A percentile compares a stretch with the other conserved stretches of the same genome.
phyloP scores from a whole-genome alignment of 2,329 filamentous ascomycete species.

The Fusarium xyrophilum region DNA sequence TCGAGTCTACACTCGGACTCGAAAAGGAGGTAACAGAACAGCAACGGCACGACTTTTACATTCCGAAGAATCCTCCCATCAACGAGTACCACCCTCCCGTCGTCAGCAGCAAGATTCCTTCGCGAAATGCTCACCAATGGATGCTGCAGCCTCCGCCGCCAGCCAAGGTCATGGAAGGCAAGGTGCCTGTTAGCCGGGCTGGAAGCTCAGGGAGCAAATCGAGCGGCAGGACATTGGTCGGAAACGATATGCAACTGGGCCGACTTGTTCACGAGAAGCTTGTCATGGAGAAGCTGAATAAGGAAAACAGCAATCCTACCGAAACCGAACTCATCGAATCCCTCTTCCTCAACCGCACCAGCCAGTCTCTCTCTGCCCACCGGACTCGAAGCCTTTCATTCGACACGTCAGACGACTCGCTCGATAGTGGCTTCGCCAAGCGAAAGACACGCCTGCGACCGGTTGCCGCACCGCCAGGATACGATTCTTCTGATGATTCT shows the following conservation, averaged over 20 bases:
- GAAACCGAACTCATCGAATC: constrained; percentile 56
- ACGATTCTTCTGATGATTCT: constrained; percentile 47
- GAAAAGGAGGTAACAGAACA: constrained; percentile 61
- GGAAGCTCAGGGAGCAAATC: constrained; percentile 62
- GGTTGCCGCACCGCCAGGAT: constrained; percentile 42
- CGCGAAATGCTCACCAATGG: constrained; percentile 78
- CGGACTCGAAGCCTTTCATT: constrained; percentile 50
- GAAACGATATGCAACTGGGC: constrained; percentile 52
- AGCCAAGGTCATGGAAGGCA: constrained; percentile 89
- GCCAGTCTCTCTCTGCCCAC: constrained; percentile 43
- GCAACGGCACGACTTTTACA: constrained; percentile 67
- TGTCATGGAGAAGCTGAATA: constrained; percentile 55
- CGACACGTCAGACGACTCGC: constrained; percentile 47
- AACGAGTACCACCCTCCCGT: constrained; percentile 88
- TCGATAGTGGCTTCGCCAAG: constrained; percentile 43
- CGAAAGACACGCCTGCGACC: constrained; percentile 41
- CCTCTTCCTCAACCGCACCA: constrained; percentile 47
- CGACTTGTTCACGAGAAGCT: constrained; percentile 55
- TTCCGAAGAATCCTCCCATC: constrained; percentile 72
- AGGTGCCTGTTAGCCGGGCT: constrained; percentile 71
- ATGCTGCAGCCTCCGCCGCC: constrained; percentile 93
- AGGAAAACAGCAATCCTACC: constrained; percentile 48
- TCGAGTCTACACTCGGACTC: constrained; percentile 60
- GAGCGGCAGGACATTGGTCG: constrained; percentile 53
- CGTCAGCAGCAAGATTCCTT: constrained; percentile 75